A percentile compares a stretch with the other conserved stretches of the same genome.
These are phyloP conservation scores for Colletotrichum cereale DNA, from an alignment of 2,329 filamentous ascomycete genomes.

Conservation along the genomic window DNA sequence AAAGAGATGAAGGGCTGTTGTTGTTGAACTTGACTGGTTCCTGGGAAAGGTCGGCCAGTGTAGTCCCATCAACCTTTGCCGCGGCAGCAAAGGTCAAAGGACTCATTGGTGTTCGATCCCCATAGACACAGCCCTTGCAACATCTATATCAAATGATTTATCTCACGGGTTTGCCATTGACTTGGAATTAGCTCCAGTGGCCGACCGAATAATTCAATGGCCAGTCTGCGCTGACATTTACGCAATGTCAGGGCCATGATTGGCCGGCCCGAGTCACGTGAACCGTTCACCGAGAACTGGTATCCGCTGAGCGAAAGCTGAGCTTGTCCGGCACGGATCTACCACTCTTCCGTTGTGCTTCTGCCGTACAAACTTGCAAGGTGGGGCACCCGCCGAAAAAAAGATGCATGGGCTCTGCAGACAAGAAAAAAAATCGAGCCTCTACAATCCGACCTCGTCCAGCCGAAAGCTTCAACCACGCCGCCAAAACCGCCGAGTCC, in stretches of 20 bases:
- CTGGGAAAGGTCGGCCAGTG: background rate
- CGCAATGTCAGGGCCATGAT: slow-evolving; percentile 14
- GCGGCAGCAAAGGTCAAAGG: background rate
- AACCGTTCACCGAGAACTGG: background rate
- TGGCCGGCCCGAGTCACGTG: slow-evolving; percentile 1
- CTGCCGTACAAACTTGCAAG: background rate
- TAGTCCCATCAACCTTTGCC: no score
- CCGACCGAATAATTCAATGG: background rate
- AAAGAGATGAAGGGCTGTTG: no score
- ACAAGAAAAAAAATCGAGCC: slow-evolving; percentile 26
- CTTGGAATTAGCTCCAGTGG: background rate
- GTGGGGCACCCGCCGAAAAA: slow-evolving; percentile 17
- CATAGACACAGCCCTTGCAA: background rate
- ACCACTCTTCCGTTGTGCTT: background rate
- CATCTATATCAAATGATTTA: background rate
- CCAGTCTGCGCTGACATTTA: slow-evolving; percentile 33
- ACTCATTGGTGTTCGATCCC: no score
- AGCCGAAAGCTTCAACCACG: slow-evolving; percentile 19
- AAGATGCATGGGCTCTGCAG: slow-evolving; percentile 9
- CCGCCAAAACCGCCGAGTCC: background rate
- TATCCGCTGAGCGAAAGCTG: no score
- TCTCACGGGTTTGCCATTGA: background rate
- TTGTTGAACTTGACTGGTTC: background rate
- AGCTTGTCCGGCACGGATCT: slow-evolving; percentile 28
- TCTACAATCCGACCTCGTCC: background rate